Base-by-base conservation (phyloP, 2,329 filamentous ascomycete species). In the Gyromitra esculenta region DNA sequence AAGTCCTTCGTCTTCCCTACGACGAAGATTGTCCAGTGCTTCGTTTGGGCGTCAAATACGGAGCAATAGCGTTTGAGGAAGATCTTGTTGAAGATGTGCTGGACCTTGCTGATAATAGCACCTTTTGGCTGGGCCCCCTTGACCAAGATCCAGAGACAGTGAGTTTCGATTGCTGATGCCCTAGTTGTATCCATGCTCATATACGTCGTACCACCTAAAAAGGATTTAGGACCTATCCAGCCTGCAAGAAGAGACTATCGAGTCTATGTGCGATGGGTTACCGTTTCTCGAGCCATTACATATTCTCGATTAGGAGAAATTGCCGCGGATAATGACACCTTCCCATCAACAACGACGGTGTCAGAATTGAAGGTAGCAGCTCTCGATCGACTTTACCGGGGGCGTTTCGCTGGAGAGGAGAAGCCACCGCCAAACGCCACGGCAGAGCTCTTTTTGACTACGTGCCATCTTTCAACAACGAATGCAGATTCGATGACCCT, bases 11-110 rank as follows among this genome's bases (percentile, higher is more conserved):
- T 7, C 31, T 67, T 35, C 35, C 37, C 15, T 56, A 43, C 50
- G 64, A 25, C 1, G 35, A 21, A 25, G 50, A 41, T 4, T 21
- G 3, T 13, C 41, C 35, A 0, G 64, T 67, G 5, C 64, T 67
- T 31, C 64, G 13, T 8, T 18, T 67, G 31, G 64, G 50, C 15
- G 21, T 35, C 11, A 43, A 13, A 31, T 39, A 21, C 4, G 64
- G 64, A 11, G 35, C 64, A 21, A 67, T 67, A 6, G 64, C 64
- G 5, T 67, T 67, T 31, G 48, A n/a, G 21, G 64, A 67, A n/a
- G 64, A 67, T 18, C 11, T 35, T 2, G 43, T 67, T 11, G 50
- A 67, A 25, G 64, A 67, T n/a, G 50, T 67, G 1, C 15, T 67
- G 7, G 64, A 67, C 13, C 64, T 43, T 41, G 35, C 64, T 1